phyloP scores from a whole-genome alignment of 257 asterid species.

The Euphrasia confusa region DNA sequence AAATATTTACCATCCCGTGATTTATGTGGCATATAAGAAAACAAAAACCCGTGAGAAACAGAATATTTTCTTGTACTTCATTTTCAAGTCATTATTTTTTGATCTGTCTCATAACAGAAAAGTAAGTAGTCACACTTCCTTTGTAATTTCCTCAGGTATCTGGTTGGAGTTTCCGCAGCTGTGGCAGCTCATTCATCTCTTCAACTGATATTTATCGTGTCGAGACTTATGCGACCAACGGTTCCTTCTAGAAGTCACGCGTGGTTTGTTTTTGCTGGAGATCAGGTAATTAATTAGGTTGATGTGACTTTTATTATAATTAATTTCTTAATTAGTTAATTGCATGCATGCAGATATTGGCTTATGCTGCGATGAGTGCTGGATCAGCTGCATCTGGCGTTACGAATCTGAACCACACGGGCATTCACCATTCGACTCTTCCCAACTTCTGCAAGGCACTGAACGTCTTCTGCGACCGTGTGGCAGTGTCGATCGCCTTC shows the following conservation, averaged over 20 bases:
- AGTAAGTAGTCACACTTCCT: no score
- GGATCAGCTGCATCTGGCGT: conserved; percentile 92
- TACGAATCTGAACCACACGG: conserved; percentile 71
- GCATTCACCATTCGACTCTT: conserved; percentile 63
- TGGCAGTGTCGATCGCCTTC: conserved; percentile 69
- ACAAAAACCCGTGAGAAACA: no score
- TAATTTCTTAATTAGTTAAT: no score
- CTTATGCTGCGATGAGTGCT: conserved; percentile 75
- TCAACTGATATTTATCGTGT: conserved; percentile 50
- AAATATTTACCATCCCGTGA: no score
- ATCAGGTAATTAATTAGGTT: conserved; percentile 62
- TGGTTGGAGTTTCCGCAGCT: conserved; percentile 77
- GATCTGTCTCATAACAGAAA: no score
- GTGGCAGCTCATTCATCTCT: conserved; percentile 65
- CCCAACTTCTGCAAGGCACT: conserved; percentile 86
- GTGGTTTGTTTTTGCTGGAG: conserved; percentile 82
- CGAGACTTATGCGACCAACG: conserved; percentile 35
- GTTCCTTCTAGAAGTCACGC: conserved; percentile 56
- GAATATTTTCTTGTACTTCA: no score
- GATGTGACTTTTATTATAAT: no score
- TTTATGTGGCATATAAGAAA: no score
- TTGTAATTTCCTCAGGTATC: no score
- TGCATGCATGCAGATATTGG: conserved; percentile 49
- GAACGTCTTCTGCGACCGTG: conserved; percentile 60
- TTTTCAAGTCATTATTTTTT: no score